A percentile compares a stretch with the other conserved stretches of the same genome.
Conservation (phyloP, 1,139 yeast genomes). For the Insectozyma bohioensis region DNA sequence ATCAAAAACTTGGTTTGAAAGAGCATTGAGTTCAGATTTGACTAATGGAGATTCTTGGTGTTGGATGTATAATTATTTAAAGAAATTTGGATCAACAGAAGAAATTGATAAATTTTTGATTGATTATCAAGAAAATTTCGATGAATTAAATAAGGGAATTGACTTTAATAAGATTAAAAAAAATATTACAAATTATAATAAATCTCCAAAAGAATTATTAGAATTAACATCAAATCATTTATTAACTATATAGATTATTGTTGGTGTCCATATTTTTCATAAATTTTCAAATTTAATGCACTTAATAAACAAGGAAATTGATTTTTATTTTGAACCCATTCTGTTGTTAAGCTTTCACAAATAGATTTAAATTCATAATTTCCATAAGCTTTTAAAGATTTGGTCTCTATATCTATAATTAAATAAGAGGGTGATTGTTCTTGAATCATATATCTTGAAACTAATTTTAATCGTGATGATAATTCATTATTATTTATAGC, state of each 20-base stretch:
- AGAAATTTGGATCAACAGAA: conserved; percentile 22
- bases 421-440: conserved; percentile 29
- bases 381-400: conserved; percentile 42
- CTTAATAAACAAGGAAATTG: conserved; percentile 82
- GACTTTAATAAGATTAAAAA: conserved; percentile 55
- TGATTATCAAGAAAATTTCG: conserved; percentile 27
- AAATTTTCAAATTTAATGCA: conserved; percentile 67
- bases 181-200: conserved; percentile 38
- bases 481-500: conserved; percentile 54
- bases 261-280: conserved; percentile 34
- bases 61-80: conserved; percentile 53
- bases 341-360: conserved; percentile 57
- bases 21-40: conserved; percentile 55
- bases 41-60: conserved; percentile 78
- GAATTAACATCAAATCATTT: conserved; percentile 19
- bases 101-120: conserved; percentile 20
- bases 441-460: conserved; percentile 49
- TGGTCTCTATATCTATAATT: conserved; percentile 37
- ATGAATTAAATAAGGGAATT: conserved; percentile 59
- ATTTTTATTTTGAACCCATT: conserved; percentile 68
- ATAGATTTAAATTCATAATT: conserved; percentile 43
- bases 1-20: conserved; percentile 75
- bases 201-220: conserved; percentile 36
- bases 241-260: conserved; percentile 8
- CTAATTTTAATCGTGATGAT: conserved; percentile 57